These are phyloP conservation scores for Aspergillus nidulans DNA, from an alignment of 495 filamentous ascomycete genomes.

Conservation along the genomic window DNA sequence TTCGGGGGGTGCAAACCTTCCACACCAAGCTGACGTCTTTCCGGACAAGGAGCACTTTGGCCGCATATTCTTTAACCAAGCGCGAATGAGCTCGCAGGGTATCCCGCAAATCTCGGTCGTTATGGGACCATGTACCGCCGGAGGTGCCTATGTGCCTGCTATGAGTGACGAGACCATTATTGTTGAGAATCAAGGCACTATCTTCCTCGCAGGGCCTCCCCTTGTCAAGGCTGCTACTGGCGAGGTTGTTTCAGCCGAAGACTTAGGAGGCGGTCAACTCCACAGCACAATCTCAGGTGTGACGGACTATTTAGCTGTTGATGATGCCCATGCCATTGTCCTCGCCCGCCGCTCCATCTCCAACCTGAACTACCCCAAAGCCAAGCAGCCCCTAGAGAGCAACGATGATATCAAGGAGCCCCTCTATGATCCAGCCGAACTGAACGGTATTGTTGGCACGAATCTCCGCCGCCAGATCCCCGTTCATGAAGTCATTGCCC, in stretches of 20 bases:
- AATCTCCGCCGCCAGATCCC: conserved; percentile 81
- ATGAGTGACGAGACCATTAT: conserved; percentile 99
- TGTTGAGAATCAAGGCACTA: conserved; percentile 88
- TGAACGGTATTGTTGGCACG: conserved; percentile 82
- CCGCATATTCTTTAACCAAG: conserved; percentile 98
- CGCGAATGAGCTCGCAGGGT: conserved; percentile 71
- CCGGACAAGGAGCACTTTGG: conserved; percentile 94
- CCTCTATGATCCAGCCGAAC: conserved; percentile 73
- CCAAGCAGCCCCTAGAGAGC: conserved; percentile 14
- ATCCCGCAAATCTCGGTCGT: conserved; percentile 95
- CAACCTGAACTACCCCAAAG: conserved; percentile 79
- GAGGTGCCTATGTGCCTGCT: conserved; percentile 91
- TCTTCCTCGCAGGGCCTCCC: conserved; percentile 93
- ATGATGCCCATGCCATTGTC: conserved; percentile 89
- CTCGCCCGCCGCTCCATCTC: conserved; percentile 77
- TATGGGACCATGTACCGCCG: conserved; percentile 96
- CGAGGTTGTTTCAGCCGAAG: conserved; percentile 87
- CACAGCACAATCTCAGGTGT: conserved; percentile 92
- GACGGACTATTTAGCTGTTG: conserved; percentile 90
- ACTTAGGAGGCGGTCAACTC: conserved; percentile 87
- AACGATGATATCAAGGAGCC: conserved; percentile 56
- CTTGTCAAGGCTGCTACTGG: conserved; percentile 96
- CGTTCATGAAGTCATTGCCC: conserved; percentile 86
- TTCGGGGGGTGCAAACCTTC: conserved; percentile 92
- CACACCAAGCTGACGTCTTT: conserved; percentile 95